Conservation (phyloP, 2,329 filamentous ascomycete species). For the Fusarium nelsonii region DNA sequence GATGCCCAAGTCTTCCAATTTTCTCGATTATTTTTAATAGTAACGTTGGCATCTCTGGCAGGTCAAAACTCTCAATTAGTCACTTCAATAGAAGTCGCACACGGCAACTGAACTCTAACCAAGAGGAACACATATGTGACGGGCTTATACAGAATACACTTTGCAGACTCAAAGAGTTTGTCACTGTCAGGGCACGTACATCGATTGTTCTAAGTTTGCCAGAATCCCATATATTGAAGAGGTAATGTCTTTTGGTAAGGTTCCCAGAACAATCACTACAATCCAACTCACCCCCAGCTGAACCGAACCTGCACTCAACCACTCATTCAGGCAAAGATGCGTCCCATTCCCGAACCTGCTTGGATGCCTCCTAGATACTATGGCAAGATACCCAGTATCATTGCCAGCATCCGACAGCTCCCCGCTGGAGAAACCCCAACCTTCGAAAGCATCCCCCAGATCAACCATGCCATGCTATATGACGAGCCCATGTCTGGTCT, state of each 20-base stretch:
- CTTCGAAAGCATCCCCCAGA: conserved; percentile 17
- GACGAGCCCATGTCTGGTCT: neutral
- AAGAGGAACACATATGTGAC: too few relatives aligned
- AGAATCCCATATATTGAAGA: neutral
- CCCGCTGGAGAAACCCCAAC: conserved; percentile 9
- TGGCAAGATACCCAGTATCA: neutral
- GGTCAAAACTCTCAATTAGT: too few relatives aligned
- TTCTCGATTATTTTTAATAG: too few relatives aligned
- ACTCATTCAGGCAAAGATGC: neutral
- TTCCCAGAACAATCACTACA: neutral
- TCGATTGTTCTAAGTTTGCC: neutral
- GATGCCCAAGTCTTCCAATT: too few relatives aligned
- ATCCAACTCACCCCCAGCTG: neutral
- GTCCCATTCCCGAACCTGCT: neutral
- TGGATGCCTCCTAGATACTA: neutral
- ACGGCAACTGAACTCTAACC: too few relatives aligned
- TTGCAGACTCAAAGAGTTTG: neutral
- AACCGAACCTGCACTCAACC: rapidly evolving
- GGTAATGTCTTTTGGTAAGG: neutral
- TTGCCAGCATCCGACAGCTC: conserved; percentile 13
- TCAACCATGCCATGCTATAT: neutral
- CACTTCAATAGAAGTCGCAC: too few relatives aligned
- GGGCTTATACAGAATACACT: neutral
- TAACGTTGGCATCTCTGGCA: too few relatives aligned
- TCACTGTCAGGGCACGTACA: neutral